phyloP scores from a whole-genome alignment of 73 alveolate species.

The Stentor roeselii region DNA sequence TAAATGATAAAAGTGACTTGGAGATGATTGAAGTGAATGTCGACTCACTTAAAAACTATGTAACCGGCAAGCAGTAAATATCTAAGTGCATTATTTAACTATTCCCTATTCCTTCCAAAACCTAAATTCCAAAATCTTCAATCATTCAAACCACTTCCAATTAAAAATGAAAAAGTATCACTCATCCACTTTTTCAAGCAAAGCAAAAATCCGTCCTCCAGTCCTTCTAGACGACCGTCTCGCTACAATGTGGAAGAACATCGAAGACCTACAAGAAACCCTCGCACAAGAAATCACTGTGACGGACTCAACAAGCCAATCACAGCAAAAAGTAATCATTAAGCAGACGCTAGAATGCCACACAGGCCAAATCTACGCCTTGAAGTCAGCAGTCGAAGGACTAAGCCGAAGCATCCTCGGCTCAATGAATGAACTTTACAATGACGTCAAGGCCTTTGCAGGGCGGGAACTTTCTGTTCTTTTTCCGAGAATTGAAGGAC shows the following conservation, averaged over 20 bases:
- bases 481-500: neutral
- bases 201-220: neutral
- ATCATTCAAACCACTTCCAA: too few relatives aligned
- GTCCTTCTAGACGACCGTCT: neutral
- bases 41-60: neutral
- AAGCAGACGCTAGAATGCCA: neutral
- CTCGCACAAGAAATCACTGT: neutral
- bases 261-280: neutral
- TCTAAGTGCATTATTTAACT: too few relatives aligned
- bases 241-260: neutral
- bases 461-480: neutral
- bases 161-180: neutral
- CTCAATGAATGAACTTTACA: neutral
- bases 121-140: too few relatives aligned
- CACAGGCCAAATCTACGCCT: neutral
- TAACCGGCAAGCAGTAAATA: too few relatives aligned
- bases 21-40: neutral
- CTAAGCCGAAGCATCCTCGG: neutral
- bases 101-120: too few relatives aligned
- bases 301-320: neutral
- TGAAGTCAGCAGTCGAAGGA: neutral
- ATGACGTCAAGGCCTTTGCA: neutral
- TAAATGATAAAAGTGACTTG: neutral
- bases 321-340: neutral
- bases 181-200: neutral